Evolutionary conservation across 352 stramenopile species (phyloP), one percentile per base, ranked within the genome.

Genomic region (Globisporangium nodosum): DNA sequence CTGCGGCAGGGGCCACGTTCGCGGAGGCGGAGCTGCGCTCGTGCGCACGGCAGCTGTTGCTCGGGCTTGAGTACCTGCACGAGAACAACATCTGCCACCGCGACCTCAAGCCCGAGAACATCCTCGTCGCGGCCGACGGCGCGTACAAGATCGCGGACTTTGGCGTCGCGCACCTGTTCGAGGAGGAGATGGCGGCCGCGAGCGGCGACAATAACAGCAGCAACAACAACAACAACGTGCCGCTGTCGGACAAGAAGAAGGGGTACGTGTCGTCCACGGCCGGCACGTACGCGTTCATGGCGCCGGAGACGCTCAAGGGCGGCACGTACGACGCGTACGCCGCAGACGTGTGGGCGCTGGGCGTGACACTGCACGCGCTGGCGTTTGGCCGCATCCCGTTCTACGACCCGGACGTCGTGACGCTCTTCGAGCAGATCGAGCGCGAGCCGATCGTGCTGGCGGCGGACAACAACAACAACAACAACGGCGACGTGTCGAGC

Each of bases 31-130:
- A 87, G 48, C 67, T 89, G 57, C 81, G 82, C 20, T 30, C 53
- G 5, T 94, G 78, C 60, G 69, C 90, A 56, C 85, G 82, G 8
- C 77, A 92, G 51, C 64, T 94, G 27, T 60, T 94, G 50, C 65
- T 90, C 1, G 85, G 85, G 4, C 70, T 94, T 35, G 81, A 92
- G 61, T 94, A 94, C 49, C 64, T 94, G 35, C 85, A 94, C 68
- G 69, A 85, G 33, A 92, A 94, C 63, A 78, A 81, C 63, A 94
- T 94, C 75, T 92, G 82, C 64, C 85, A 94, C 57, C 85, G 85
- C 21, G 85, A 94, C 45, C 63, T 94, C 20, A 94, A 94, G 59
- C 85, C 85, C 7, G 85, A 94, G 66, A 94, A 94, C 58, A 92
- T 94, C 49, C 54, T 94, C 6, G 60, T 94, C 16, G 73, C 68